Evolutionary conservation across 1,139 yeast species (phyloP).

Genomic region (Wickerhamomyces sp.): DNA sequence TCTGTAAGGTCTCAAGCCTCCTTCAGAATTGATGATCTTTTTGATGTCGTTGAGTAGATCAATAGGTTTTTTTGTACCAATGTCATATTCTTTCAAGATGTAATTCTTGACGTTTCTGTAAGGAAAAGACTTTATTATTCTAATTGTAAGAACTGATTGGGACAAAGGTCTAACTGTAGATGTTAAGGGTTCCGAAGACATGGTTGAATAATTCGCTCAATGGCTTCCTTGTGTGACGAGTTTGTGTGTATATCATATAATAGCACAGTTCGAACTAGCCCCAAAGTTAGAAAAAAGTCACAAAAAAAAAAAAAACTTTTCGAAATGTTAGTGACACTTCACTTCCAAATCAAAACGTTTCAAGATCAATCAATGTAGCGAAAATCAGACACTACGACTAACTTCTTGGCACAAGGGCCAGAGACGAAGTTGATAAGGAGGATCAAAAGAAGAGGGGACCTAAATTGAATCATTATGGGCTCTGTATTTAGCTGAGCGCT

Average conservation of each 20-base stretch:
- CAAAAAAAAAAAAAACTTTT: too few species aligned
- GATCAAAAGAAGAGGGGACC: not conserved
- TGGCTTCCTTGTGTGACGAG: too few species aligned
- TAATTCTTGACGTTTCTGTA: constrained; percentile 86
- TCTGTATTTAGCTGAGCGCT: constrained; percentile 14
- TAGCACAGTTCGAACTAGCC: too few species aligned
- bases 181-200: constrained; percentile 31
- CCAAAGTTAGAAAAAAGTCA: too few species aligned
- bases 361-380: too few species aligned
- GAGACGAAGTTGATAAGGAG: too few species aligned
- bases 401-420: too few species aligned
- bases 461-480: constrained; percentile 12
- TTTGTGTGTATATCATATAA: too few species aligned
- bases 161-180: constrained; percentile 30
- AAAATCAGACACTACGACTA: not conserved
- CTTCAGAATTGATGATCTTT: constrained; percentile 53
- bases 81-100: constrained; percentile 66
- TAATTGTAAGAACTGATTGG: constrained; percentile 67
- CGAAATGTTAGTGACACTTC: too few species aligned
- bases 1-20: constrained; percentile 77
- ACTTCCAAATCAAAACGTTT: too few species aligned
- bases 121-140: constrained; percentile 88
- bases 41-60: constrained; percentile 50
- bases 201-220: too few species aligned
- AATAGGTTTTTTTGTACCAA: constrained; percentile 62